phyloP scores from a whole-genome alignment of 805 yeast genomes.

The Sugiyamaella mastotermitis region DNA sequence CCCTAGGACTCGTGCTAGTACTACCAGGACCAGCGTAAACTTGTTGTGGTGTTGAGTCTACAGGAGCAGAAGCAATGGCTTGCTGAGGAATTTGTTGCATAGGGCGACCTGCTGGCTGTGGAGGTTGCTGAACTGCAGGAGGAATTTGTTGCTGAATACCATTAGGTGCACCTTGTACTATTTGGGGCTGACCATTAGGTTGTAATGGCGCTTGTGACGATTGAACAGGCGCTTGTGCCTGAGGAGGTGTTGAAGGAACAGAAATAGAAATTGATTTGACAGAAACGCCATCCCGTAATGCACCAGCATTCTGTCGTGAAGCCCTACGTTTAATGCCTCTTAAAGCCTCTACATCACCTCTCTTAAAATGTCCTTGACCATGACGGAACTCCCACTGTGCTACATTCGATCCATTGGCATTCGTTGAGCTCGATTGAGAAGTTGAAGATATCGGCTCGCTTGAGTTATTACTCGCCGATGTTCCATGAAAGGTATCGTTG shows the following conservation, averaged over 20 bases:
- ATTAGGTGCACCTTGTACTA: conserved; percentile 7
- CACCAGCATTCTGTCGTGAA: conserved; percentile 33
- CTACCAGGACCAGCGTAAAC: too few relatives aligned
- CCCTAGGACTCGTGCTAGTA: not conserved
- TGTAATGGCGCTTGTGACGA: conserved; percentile 4
- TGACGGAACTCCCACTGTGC: conserved; percentile 83
- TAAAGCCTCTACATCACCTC: conserved; percentile 72
- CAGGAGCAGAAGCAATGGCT: not conserved
- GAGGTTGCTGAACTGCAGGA: conserved; percentile 7
- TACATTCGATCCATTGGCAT: conserved; percentile 3
- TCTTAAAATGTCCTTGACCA: conserved; percentile 66
- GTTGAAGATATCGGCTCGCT: not conserved
- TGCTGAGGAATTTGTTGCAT: conserved; percentile 7
- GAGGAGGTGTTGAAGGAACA: conserved; percentile 21
- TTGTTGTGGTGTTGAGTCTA: too few relatives aligned
- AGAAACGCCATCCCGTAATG: conserved; percentile 21
- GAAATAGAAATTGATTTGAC: conserved; percentile 24
- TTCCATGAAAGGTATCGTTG: conserved; percentile 30
- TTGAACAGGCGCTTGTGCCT: conserved; percentile 5
- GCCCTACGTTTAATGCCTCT: conserved; percentile 76
- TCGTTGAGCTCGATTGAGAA: not conserved
- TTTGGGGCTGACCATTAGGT: conserved; percentile 9
- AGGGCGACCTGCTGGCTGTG: not conserved
- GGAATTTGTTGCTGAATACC: conserved; percentile 10
- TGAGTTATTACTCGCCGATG: not conserved